Percentiles rank a stretch among this genome's conserved stretches.
Evolutionary conservation across 2,329 filamentous ascomycete genomes (phyloP).

Genomic region (Venturia nashicola): DNA sequence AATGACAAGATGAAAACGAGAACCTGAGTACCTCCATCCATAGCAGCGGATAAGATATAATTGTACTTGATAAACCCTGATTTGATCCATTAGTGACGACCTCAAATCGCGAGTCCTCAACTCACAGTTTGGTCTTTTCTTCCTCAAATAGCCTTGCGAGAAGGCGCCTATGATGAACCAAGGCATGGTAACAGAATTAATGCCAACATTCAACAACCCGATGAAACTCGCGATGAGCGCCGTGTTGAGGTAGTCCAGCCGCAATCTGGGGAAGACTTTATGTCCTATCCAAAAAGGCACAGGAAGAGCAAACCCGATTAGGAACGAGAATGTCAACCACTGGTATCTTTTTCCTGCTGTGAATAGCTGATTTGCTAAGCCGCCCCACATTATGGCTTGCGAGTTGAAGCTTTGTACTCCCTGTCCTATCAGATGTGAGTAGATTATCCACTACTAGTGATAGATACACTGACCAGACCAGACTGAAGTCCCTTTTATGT

Average conservation of each 20-base stretch:
- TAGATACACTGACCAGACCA: conserved; percentile 26
- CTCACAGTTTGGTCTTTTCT: conserved; percentile 18
- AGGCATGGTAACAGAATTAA: conserved; percentile 24
- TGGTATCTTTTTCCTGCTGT: conserved; percentile 26
- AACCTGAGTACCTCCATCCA: conserved; percentile 28
- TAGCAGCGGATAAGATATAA: conserved; percentile 28
- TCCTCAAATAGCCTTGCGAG: conserved; percentile 24
- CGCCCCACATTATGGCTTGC: conserved; percentile 5
- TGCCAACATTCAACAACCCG: conserved; percentile 30
- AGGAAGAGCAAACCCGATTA: conserved; percentile 29
- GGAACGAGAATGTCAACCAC: conserved; percentile 25
- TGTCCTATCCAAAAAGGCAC: conserved; percentile 17
- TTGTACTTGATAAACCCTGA: conserved; percentile 29
- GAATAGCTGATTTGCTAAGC: conserved; percentile 18
- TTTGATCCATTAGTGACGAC: neutral
- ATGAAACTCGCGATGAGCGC: conserved; percentile 32
- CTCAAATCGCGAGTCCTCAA: neutral
- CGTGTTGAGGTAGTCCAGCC: conserved; percentile 27
- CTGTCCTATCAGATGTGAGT: conserved; percentile 20
- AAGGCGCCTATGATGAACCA: conserved; percentile 25
- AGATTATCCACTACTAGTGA: neutral
- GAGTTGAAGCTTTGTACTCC: conserved; percentile 33
- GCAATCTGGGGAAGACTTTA: conserved; percentile 17
- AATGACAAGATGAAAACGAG: conserved; percentile 31
- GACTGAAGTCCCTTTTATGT: conserved; percentile 28